Conservation (phyloP, 2,329 filamentous ascomycete genomes). For the Rhexocercosporidium sp. region DNA sequence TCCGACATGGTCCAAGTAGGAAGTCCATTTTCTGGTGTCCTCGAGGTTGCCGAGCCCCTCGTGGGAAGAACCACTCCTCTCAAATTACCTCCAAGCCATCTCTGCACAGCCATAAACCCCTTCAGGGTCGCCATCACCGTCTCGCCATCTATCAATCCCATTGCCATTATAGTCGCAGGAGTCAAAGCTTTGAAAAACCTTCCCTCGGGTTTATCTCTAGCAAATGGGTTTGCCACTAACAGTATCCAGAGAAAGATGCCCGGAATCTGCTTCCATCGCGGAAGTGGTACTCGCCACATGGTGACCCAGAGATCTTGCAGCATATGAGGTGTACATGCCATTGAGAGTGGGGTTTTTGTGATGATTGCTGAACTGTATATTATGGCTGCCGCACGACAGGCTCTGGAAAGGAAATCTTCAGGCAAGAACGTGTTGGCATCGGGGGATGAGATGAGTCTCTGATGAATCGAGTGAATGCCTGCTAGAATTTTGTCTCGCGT, state of each 20-base stretch:
- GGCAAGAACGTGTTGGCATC: not conserved
- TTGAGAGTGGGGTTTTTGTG: constrained; percentile 36
- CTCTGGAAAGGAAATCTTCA: constrained; percentile 34
- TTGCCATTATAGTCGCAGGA: constrained; percentile 38
- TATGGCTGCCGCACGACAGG: constrained; percentile 35
- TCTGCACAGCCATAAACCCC: constrained; percentile 40
- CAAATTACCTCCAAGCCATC: constrained; percentile 34
- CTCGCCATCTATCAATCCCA: constrained; percentile 40
- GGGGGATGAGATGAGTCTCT: constrained; percentile 22
- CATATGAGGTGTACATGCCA: constrained; percentile 28
- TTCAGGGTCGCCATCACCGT: constrained; percentile 38
- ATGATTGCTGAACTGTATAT: constrained; percentile 40
- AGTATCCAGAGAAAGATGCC: constrained; percentile 43
- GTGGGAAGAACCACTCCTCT: not conserved
- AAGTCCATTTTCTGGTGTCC: not conserved
- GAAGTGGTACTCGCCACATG: constrained; percentile 37
- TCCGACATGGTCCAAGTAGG: not conserved
- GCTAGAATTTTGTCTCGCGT: constrained; percentile 28
- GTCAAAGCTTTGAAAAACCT: constrained; percentile 42
- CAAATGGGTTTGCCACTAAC: constrained; percentile 37
- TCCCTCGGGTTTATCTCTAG: constrained; percentile 35
- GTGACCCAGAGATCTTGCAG: constrained; percentile 35
- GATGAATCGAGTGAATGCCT: constrained; percentile 36
- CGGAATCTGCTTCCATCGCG: constrained; percentile 41
- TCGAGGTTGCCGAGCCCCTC: not conserved